These are phyloP conservation scores for Chrysanthemum seticuspe DNA, from an alignment of 129 eudicot genomes.

Conservation along the genomic window DNA sequence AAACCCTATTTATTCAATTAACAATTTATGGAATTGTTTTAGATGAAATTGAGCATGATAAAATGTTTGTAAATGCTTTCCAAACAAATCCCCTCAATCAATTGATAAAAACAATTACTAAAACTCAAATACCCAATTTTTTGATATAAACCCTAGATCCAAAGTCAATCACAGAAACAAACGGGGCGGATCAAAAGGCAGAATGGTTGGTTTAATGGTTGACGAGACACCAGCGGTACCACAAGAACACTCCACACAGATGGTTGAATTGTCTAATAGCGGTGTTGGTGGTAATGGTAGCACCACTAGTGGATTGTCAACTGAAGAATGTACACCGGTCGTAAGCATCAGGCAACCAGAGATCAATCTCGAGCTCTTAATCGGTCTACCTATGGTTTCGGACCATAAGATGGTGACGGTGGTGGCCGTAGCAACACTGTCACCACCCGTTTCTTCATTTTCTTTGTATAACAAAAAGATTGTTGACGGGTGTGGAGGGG, in stretches of 20 bases:
- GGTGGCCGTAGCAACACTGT: neutral
- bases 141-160: no score
- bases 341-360: slow-evolving; percentile 21
- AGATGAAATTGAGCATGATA: no score
- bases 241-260: slow-evolving; percentile 11
- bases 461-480: slow-evolving; percentile 24
- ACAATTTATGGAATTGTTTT: no score
- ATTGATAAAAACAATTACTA: no score
- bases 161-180: no score
- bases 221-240: slow-evolving; percentile 16
- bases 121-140: no score
- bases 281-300: slow-evolving; percentile 28
- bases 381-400: slow-evolving; percentile 29
- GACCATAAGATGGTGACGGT: slow-evolving; percentile 14
- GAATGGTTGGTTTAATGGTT: neutral
- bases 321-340: slow-evolving; percentile 19
- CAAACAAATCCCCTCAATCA: no score
- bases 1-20: no score
- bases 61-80: no score
- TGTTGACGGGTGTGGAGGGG: slow-evolving; percentile 19
- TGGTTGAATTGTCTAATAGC: slow-evolving; percentile 20
- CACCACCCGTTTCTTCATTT: slow-evolving; percentile 20
- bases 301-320: slow-evolving; percentile 33
- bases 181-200: no score
- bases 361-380: slow-evolving; percentile 36